Conservation (phyloP, 228 moss, liverwort and hornwort genomes). For the Sphagnum magellanicum region DNA sequence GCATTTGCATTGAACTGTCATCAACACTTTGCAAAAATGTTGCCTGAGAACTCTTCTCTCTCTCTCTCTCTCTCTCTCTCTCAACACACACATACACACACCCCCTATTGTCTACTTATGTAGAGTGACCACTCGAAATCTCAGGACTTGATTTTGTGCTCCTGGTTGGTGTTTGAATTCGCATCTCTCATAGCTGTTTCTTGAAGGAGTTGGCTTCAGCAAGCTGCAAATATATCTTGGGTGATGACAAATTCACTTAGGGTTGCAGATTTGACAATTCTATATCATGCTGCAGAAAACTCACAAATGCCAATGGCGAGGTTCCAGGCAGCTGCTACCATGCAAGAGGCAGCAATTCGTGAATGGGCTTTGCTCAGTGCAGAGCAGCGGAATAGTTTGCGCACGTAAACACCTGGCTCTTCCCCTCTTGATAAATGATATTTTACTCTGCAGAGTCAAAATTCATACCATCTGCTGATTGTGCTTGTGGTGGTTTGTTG, state of each 20-base stretch:
- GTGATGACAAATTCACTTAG: not conserved
- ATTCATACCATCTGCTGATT: too few species aligned
- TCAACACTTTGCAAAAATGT: too few species aligned
- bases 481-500: not conserved
- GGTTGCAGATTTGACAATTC: not conserved
- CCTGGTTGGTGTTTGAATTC: not conserved
- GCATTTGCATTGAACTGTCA: too few species aligned
- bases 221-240: not conserved
- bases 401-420: constrained; percentile 40
- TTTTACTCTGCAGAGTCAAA: too few species aligned
- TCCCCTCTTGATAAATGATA: constrained; percentile 1
- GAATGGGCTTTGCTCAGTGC: constrained; percentile 93
- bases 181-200: too few species aligned
- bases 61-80: too few species aligned
- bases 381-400: constrained; percentile 68
- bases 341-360: constrained; percentile 95
- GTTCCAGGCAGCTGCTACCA: constrained; percentile 97
- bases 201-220: too few species aligned
- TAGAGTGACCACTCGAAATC: too few species aligned
- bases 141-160: not conserved
- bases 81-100: too few species aligned
- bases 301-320: constrained; percentile 89
- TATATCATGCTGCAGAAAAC: constrained; percentile 43
- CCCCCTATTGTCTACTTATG: too few species aligned
- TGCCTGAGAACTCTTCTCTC: too few species aligned